A percentile compares a stretch with the other conserved stretches of the same genome.
Conservation (phyloP, 2,329 filamentous ascomycete species). For the Fusarium nelsonii region DNA sequence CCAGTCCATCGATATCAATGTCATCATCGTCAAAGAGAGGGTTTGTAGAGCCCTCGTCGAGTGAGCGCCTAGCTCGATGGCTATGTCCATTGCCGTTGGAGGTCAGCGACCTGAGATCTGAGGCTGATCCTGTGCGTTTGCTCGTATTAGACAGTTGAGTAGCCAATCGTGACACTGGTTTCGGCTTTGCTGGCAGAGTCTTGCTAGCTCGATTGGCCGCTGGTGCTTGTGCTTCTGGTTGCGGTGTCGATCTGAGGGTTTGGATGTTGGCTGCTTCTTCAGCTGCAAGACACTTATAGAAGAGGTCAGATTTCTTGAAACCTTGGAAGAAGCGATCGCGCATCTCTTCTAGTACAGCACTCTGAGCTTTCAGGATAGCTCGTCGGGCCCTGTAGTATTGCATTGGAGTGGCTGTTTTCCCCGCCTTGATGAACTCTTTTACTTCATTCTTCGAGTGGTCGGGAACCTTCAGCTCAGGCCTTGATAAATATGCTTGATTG, state of each 20-base stretch:
- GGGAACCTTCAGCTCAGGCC: constrained; percentile 82
- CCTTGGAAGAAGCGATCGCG: constrained; percentile 81
- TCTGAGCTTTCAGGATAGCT: constrained; percentile 85
- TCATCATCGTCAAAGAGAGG: constrained; percentile 87
- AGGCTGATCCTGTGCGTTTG: constrained; percentile 61
- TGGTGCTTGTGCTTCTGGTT: constrained; percentile 43
- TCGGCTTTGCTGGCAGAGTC: constrained; percentile 60
- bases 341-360: constrained; percentile 85
- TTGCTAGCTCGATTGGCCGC: constrained; percentile 50
- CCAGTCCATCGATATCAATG: constrained; percentile 76
- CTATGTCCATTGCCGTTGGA: constrained; percentile 57
- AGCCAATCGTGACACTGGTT: constrained; percentile 58
- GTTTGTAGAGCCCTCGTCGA: constrained; percentile 70
- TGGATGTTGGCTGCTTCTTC: constrained; percentile 73
- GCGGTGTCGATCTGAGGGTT: constrained; percentile 39
- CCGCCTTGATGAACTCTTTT: constrained; percentile 81
- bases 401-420: constrained; percentile 78
- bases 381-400: constrained; percentile 88
- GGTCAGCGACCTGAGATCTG: constrained; percentile 59
- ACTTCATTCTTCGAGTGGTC: constrained; percentile 77
- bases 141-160: constrained; percentile 52
- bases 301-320: constrained; percentile 94
- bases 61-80: constrained; percentile 69
- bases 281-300: constrained; percentile 94
- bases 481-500: constrained; percentile 87